Evolutionary conservation across 345 rosid species (phyloP).

Genomic region (Carallia brachiata): DNA sequence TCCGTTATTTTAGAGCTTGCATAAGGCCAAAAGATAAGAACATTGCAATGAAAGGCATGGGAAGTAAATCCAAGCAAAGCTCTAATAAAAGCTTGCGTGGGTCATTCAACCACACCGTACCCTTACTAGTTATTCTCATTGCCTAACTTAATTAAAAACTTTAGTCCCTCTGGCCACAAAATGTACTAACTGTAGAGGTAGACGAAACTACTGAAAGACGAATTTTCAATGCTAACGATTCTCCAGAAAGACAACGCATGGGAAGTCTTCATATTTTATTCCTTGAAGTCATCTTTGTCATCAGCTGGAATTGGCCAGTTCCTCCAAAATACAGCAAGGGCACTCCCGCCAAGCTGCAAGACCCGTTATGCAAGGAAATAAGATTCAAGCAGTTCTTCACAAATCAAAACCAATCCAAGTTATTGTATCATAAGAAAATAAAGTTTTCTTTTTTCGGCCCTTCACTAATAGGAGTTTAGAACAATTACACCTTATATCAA

Average conservation of each 20-base stretch:
- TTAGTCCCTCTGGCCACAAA: neutral
- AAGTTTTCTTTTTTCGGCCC: neutral
- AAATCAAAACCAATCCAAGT: constrained; percentile 1
- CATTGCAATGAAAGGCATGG: too few species aligned
- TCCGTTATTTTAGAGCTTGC: too few species aligned
- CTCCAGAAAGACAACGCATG: neutral
- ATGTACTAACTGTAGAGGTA: neutral
- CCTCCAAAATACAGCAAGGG: constrained; percentile 86
- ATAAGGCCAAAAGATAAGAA: too few species aligned
- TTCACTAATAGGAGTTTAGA: too few species aligned
- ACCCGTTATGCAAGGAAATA: constrained; percentile 47
- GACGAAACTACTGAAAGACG: neutral
- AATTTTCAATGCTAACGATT: too few species aligned
- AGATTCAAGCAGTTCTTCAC: neutral
- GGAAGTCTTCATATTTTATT: constrained; percentile 82
- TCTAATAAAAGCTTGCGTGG: too few species aligned
- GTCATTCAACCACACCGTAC: too few species aligned
- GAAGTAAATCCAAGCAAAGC: too few species aligned
- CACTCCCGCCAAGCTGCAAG: constrained; percentile 88
- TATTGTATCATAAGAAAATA: too few species aligned
- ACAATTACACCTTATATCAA: too few species aligned
- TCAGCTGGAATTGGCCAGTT: constrained; percentile 64
- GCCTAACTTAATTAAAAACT: neutral
- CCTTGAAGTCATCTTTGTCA: constrained; percentile 92
- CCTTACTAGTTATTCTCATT: neutral